These are phyloP conservation scores for Cadophora luteo-olivacea DNA, from an alignment of 2,329 filamentous ascomycete species.

Conservation along the genomic window DNA sequence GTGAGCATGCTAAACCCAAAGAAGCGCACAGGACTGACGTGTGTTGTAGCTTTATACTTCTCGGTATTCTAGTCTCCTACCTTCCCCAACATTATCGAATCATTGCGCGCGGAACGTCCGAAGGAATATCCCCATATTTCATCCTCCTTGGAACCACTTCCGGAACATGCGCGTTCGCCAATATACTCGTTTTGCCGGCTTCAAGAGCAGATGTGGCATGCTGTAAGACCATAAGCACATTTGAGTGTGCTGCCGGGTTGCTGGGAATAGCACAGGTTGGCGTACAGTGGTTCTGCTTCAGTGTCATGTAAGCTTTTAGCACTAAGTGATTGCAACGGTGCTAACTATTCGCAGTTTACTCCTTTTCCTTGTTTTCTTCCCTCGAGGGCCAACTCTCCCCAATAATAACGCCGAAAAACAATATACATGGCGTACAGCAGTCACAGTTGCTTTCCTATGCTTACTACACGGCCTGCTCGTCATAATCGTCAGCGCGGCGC, in stretches of 20 bases:
- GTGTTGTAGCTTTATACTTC: constrained; percentile 65
- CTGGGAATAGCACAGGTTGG: constrained; percentile 91
- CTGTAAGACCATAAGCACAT: constrained; percentile 79
- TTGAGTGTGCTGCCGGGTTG: constrained; percentile 85
- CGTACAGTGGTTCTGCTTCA: constrained; percentile 90
- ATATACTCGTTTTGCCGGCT: constrained; percentile 86
- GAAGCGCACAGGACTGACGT: constrained; percentile 10
- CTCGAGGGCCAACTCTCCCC: constrained; percentile 59
- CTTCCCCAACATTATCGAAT: constrained; percentile 95
- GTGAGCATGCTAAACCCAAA: constrained; percentile 46
- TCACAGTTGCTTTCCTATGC: constrained; percentile 75
- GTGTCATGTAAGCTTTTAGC: constrained; percentile 73
- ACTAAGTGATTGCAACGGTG: not conserved
- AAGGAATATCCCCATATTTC: constrained; percentile 95
- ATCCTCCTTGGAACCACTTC: constrained; percentile 93
- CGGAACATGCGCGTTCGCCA: constrained; percentile 86
- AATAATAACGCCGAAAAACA: constrained; percentile 50
- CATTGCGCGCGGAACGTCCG: constrained; percentile 81
- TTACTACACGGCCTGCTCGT: constrained; percentile 77
- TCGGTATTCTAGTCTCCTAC: constrained; percentile 92
- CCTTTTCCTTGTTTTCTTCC: constrained; percentile 95
- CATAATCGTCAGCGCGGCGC: constrained; percentile 71
- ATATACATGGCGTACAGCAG: constrained; percentile 78
- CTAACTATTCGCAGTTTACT: constrained; percentile 67
- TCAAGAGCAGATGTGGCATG: constrained; percentile 85